Evolutionary conservation across 2,329 filamentous ascomycete species (phyloP).

Genomic region (Uncinocarpus reesii): DNA sequence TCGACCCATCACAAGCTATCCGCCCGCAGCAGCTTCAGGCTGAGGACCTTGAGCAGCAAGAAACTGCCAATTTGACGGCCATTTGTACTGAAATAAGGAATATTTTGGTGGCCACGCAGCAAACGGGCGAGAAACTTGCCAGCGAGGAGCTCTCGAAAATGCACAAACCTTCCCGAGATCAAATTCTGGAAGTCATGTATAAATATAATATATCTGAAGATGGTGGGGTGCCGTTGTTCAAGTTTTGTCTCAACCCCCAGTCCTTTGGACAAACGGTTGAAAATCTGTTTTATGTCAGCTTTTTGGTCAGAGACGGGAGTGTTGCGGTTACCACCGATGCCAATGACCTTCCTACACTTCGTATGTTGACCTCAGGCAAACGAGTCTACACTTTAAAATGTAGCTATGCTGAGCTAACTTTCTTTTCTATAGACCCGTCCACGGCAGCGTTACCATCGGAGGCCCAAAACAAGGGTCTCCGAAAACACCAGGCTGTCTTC

Average conservation of each 20-base stretch:
- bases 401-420: neutral
- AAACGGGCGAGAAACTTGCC: constrained; percentile 39
- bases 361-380: constrained; percentile 46
- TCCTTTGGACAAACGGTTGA: constrained; percentile 94
- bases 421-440: constrained; percentile 27
- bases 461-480: constrained; percentile 43
- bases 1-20: constrained; percentile 56
- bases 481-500: constrained; percentile 77
- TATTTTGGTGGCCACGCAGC: constrained; percentile 42
- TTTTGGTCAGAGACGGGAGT: constrained; percentile 77
- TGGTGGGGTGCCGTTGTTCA: constrained; percentile 66
- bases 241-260: constrained; percentile 78
- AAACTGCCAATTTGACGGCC: constrained; percentile 66
- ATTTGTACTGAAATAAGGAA: constrained; percentile 66
- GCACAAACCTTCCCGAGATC: constrained; percentile 21
- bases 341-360: constrained; percentile 63
- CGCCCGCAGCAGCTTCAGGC: constrained; percentile 67
- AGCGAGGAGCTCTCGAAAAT: constrained; percentile 35
- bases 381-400: neutral
- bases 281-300: constrained; percentile 94
- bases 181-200: constrained; percentile 27
- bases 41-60: constrained; percentile 62
- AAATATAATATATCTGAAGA: constrained; percentile 55
- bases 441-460: constrained; percentile 39
- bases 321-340: constrained; percentile 65